Evolutionary conservation across 805 yeast genomes (phyloP), one percentile per base, ranked within the genome.

Genomic region (Yamadazyma sp.): DNA sequence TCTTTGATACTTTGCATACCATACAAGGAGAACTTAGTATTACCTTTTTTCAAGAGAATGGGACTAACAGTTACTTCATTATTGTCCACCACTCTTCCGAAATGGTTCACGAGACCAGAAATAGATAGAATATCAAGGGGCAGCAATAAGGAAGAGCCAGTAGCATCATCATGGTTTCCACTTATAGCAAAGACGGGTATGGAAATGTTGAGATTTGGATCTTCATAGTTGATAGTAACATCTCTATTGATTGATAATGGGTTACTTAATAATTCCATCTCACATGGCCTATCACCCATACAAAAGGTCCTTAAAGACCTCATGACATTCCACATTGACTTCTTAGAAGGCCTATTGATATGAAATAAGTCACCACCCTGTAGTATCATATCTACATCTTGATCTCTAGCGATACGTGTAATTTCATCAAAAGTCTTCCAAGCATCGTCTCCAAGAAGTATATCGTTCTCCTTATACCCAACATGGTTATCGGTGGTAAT

Each of bases 101-200:
- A 88, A 61, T 88, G 95, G 56, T 93, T 93, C 19, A 93, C 61
- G 36, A 89, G 62, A 0, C 98, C 98, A 2, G 86, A 65, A 5
- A 84, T 86, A 13, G 86, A 75, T 9, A 93, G 62, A 3, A 93
- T 62, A 57, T 93, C 98, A 68, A 93, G 67, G 0, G 98, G 95
- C 36, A 89, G 80, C 10, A 93, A 63, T 35, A 86, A 61, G 15
- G 82, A 81, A 35, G 79, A 85, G 1, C 98, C 98, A 0, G 95
- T 85, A 3, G 96, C 86, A 59, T 93, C 98, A 58, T 93, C 98
- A 56, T 93, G 98, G 51, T 93, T 93, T 2, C 98, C 98, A 30
- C 91, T 79, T 4, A 93, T 91, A 5, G 89, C 91, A 66, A 93
- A 87, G 7, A 93, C 75, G 0, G 98, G 98, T 11, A 89, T 74